Base-by-base conservation (phyloP, 768 basidiomycete genomes). In the Cystobasidium ongulense region DNA sequence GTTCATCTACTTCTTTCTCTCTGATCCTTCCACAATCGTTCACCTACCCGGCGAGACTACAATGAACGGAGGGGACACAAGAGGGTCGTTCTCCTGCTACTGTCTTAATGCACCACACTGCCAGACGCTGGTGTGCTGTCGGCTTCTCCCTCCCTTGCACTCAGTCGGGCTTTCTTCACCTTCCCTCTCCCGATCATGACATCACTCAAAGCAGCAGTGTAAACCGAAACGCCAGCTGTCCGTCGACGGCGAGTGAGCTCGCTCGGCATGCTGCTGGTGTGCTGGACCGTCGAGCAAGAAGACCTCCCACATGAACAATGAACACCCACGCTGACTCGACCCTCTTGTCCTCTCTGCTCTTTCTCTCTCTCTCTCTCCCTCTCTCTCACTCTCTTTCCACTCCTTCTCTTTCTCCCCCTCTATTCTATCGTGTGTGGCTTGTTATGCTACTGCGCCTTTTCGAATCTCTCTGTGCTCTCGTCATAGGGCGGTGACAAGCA, bases 341-440 rank as follows among this genome's bases (percentile, higher is more conserved):
- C 46, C 41, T 52, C 43, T 52, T 66, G 18, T 53, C 76, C 74
- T 71, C 65, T 74, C 70, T 75, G 39, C 57, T 38, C 21, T 71
- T 77, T 74, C 75, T 78, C 74, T 76, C 76, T 80, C 11, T 73
- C 74, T 78, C 57, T 76, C 72, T 75, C 76, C 46, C 75, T 74
- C 63, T 67, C 74, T 75, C 79, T 76, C 72, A 76, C 67, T 23
- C 76, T 71, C 79, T 77, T 77, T 75, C 78, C 78, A 76, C 74
- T 35, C 54, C 73, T 74, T 43, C 52, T 74, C 38, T 43, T 52
- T 67, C 23, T 63, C 39, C 36, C 71, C 50, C 61, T 65, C 46
- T 68, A 72, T 36, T 50, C 52, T 53, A 63, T 52, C 59, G 61
- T 52, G 31, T 50, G 46, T 41, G 67, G 59, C 46, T 29, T 46